These are phyloP conservation scores for Pseudonitzschia pungens DNA, from an alignment of 108 stramenopile genomes.

Conservation along the genomic window DNA sequence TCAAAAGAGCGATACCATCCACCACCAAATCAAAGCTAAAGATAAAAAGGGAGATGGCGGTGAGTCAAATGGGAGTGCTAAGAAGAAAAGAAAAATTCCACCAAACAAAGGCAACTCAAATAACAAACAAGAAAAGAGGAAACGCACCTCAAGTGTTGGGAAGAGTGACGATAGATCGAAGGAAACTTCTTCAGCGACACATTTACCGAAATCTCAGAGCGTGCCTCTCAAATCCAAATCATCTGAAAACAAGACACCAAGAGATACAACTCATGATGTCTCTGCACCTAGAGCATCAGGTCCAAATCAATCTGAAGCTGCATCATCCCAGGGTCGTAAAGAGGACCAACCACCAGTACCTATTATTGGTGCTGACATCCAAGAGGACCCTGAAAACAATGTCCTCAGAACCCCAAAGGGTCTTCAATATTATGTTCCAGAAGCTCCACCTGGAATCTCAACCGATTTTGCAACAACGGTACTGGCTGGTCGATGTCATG, in stretches of 20 bases:
- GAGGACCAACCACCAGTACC: neutral
- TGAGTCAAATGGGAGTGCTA: neutral
- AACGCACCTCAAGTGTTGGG: neutral
- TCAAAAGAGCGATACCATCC: neutral
- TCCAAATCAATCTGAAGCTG: neutral
- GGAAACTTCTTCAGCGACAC: neutral
- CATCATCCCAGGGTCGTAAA: neutral
- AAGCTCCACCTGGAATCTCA: slow-evolving; percentile 23
- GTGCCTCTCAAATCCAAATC: neutral
- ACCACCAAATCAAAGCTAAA: neutral
- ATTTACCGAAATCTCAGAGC: neutral
- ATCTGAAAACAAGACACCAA: neutral
- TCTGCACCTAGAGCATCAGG: neutral
- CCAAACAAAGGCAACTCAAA: neutral
- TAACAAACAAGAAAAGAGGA: slow-evolving; percentile 1
- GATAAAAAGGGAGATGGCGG: neutral
- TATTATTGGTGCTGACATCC: neutral
- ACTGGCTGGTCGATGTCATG: slow-evolving; percentile 29
- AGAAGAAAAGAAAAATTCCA: slow-evolving; percentile 5
- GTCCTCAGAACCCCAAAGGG: neutral
- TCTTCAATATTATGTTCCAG: slow-evolving; percentile 36
- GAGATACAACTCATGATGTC: neutral
- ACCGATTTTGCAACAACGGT: slow-evolving; percentile 25
- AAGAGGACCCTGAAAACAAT: neutral
- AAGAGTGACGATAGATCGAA: slow-evolving; percentile 8